phyloP scores from a whole-genome alignment of 768 basidiomycete genomes.

The Floccularia luteovirens region DNA sequence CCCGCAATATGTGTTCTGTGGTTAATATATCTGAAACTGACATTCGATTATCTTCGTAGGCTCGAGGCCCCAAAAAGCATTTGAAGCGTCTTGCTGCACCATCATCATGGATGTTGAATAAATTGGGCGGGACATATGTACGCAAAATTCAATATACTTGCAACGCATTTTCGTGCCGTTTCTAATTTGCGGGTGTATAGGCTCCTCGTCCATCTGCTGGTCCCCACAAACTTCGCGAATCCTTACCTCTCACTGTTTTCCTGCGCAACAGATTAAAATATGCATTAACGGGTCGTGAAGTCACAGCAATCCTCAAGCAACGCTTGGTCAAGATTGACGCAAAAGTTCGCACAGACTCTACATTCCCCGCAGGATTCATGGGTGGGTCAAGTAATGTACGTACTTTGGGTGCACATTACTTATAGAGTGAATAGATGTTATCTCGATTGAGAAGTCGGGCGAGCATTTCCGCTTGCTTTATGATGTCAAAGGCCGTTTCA shows the following conservation, averaged over 20 bases:
- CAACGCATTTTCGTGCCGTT: constrained; percentile 8
- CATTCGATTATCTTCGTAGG: constrained; percentile 37
- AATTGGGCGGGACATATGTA: constrained; percentile 92
- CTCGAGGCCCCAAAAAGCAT: constrained; percentile 98
- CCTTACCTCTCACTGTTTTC: constrained; percentile 93
- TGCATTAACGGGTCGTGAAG: constrained; percentile 94
- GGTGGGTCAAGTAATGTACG: constrained; percentile 41
- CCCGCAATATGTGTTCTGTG: no score
- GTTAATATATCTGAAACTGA: not conserved
- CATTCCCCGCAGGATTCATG: constrained; percentile 96
- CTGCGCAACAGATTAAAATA: constrained; percentile 99
- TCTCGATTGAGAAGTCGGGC: constrained; percentile 95
- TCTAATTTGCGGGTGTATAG: constrained; percentile 27
- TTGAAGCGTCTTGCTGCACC: constrained; percentile 97
- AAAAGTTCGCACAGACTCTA: constrained; percentile 97
- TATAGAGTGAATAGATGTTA: constrained; percentile 57
- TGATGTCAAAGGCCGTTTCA: constrained; percentile 99
- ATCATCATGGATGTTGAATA: constrained; percentile 99
- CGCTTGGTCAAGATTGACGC: constrained; percentile 97
- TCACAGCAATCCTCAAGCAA: constrained; percentile 90
- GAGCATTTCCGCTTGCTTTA: constrained; percentile 99
- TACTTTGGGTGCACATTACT: constrained; percentile 1
- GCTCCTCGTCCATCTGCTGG: constrained; percentile 96
- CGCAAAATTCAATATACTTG: constrained; percentile 10
- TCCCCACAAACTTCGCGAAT: constrained; percentile 99